phyloP scores from a whole-genome alignment of 2,329 filamentous ascomycete genomes.

The Monosporascus sp. region DNA sequence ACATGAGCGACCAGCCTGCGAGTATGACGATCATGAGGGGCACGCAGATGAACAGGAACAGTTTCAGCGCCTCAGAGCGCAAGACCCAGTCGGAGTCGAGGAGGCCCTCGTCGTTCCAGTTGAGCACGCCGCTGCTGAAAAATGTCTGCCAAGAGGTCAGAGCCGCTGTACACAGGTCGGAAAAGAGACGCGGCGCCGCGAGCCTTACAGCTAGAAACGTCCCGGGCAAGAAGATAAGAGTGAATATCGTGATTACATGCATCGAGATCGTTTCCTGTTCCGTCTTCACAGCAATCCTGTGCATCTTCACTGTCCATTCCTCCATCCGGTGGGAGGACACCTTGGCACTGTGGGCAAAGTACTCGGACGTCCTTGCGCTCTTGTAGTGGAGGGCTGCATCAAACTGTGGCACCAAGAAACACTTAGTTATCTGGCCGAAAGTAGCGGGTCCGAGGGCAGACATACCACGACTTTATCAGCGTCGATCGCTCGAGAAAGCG shows the following conservation, averaged over 20 bases:
- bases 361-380: conserved; percentile 13
- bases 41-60: conserved; percentile 12
- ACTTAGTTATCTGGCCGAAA: too few relatives aligned
- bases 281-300: conserved; percentile 46
- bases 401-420: conserved; percentile 10
- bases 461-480: conserved; percentile 13
- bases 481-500: conserved; percentile 9
- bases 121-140: conserved; percentile 19
- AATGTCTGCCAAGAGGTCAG: conserved; percentile 20
- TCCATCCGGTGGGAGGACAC: conserved; percentile 14
- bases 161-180: background rate
- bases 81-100: conserved; percentile 9
- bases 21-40: conserved; percentile 12
- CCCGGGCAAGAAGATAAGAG: conserved; percentile 25
- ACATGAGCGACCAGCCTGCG: conserved; percentile 6
- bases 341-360: conserved; percentile 16
- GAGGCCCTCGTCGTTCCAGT: conserved; percentile 9
- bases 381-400: conserved; percentile 17
- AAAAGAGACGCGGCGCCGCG: background rate
- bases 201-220: conserved; percentile 25
- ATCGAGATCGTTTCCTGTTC: conserved; percentile 35
- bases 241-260: conserved; percentile 26
- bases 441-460: too few relatives aligned
- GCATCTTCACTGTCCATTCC: conserved; percentile 36
- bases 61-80: conserved; percentile 2